These are phyloP conservation scores for Astrocystis sublimbata DNA, from an alignment of 495 filamentous ascomycete genomes.

Conservation along the genomic window DNA sequence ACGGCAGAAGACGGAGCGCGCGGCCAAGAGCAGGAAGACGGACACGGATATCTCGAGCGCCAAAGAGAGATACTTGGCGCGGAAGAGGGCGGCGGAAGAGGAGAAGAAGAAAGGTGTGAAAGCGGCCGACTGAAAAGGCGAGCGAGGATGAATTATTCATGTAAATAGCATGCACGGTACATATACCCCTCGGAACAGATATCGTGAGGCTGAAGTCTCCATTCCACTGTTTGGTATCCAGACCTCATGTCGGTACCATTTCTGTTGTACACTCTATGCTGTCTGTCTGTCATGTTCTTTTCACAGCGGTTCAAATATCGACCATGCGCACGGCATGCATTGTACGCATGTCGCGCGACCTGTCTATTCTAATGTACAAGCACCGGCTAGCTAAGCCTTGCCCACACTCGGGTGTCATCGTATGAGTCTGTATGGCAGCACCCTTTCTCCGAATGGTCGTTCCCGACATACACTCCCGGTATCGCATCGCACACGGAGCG, in stretches of 20 bases:
- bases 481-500: background rate
- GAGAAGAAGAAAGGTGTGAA: slow-evolving; percentile 54
- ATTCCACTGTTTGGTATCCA: too few species aligned
- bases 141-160: background rate
- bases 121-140: slow-evolving; percentile 24
- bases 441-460: too few species aligned
- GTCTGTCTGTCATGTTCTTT: background rate
- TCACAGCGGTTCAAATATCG: background rate
- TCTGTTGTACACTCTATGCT: slow-evolving; percentile 29
- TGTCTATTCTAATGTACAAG: too few species aligned
- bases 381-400: too few species aligned
- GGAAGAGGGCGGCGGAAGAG: slow-evolving; percentile 79
- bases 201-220: slow-evolving; percentile 3
- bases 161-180: slow-evolving; percentile 13
- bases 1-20: slow-evolving; percentile 65
- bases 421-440: too few species aligned
- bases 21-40: slow-evolving; percentile 71
- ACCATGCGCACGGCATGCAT: background rate
- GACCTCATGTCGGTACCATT: slow-evolving; percentile 13
- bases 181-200: slow-evolving; percentile 18
- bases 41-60: slow-evolving; percentile 81
- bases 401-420: too few species aligned
- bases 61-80: slow-evolving; percentile 80
- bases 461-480: too few species aligned
- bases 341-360: background rate